Conservation (phyloP, 371 early-diverging fungal genomes). For the Pancytospora philotis region DNA sequence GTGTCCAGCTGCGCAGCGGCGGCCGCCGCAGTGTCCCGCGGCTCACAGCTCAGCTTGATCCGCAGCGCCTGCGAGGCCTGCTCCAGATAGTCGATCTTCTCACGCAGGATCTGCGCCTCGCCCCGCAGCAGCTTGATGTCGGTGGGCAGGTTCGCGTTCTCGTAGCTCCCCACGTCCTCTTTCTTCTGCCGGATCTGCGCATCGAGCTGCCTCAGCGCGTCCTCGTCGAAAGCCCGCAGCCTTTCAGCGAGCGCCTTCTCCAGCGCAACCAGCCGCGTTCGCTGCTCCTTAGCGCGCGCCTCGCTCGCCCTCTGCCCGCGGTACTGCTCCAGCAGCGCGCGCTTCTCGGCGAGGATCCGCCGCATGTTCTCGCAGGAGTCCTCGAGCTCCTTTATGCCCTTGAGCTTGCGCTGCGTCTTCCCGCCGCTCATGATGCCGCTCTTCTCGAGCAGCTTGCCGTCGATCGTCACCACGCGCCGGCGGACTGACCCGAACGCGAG, state of each 20-base stretch:
- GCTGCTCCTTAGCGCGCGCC: not conserved
- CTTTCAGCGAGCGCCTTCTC: not conserved
- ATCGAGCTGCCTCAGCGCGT: constrained; percentile 1
- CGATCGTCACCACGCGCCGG: constrained; percentile 84
- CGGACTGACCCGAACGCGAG: constrained; percentile 73
- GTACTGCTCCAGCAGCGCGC: constrained; percentile 3
- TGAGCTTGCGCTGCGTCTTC: constrained; percentile 18
- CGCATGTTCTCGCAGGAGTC: constrained; percentile 21
- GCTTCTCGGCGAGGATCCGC: constrained; percentile 17
- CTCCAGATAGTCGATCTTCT: constrained; percentile 46
- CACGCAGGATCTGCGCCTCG: constrained; percentile 17
- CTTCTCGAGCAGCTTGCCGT: constrained; percentile 83
- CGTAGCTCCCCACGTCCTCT: constrained; percentile 13
- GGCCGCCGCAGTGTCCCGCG: not conserved
- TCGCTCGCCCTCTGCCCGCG: not conserved
- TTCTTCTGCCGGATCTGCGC: constrained; percentile 5
- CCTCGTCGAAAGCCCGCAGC: not conserved
- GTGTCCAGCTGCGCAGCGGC: constrained; percentile 13
- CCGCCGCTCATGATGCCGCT: constrained; percentile 94
- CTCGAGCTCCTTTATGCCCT: constrained; percentile 29
- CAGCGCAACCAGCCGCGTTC: not conserved
- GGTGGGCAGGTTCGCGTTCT: not conserved
- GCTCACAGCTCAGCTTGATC: constrained; percentile 7
- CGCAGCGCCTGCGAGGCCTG: constrained; percentile 44
- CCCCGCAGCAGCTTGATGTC: constrained; percentile 6